These are phyloP conservation scores for Hypoxylon sp. DNA, from an alignment of 2,329 filamentous ascomycete genomes.

Conservation along the genomic window DNA sequence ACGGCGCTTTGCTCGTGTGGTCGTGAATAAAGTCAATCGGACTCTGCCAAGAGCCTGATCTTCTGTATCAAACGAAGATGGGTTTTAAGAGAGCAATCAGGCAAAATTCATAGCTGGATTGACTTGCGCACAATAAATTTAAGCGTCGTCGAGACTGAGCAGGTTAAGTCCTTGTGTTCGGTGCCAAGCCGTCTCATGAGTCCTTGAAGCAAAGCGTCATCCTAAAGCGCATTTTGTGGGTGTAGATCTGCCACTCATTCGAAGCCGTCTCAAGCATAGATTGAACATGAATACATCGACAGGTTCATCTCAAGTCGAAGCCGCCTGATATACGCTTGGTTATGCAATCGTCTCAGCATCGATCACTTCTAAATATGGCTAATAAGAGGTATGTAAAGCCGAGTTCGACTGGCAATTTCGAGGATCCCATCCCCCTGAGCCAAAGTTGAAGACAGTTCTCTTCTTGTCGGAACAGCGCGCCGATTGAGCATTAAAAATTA, in stretches of 20 bases:
- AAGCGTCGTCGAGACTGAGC: background rate
- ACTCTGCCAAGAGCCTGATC: conserved; percentile 24
- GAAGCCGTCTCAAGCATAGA: background rate
- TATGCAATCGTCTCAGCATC: background rate
- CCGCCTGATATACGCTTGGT: background rate
- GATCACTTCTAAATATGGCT: background rate
- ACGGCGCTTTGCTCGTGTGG: background rate
- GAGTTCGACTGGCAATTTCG: background rate
- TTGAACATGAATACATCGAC: background rate
- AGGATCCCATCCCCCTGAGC: too few relatives aligned
- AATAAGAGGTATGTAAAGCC: background rate
- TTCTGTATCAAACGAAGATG: conserved; percentile 15
- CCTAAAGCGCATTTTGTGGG: background rate
- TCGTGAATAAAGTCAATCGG: conserved; percentile 5
- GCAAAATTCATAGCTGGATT: background rate
- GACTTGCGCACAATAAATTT: background rate
- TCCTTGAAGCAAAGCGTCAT: background rate
- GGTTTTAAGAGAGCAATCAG: conserved; percentile 13
- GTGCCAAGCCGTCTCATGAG: conserved; percentile 18
- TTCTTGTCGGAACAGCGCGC: background rate
- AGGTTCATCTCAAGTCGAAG: background rate
- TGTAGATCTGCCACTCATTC: background rate
- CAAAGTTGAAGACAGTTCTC: too few relatives aligned
- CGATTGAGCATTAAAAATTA: background rate
- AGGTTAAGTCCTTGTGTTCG: background rate